These are phyloP conservation scores for Gynochthodes officinalis DNA, from an alignment of 257 asterid genomes.

Conservation along the genomic window DNA sequence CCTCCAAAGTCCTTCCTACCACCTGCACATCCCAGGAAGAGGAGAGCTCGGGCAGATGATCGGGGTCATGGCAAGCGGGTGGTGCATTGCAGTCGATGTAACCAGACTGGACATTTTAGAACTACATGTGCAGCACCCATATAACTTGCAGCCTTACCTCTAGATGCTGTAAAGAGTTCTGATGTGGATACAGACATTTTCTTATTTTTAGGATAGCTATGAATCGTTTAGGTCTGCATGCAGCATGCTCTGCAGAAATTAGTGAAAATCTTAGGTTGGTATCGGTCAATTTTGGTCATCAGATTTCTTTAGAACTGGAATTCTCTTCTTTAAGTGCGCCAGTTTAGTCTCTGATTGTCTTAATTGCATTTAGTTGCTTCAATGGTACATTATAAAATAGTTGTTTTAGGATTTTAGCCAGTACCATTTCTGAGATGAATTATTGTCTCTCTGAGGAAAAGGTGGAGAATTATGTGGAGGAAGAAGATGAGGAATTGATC, in stretches of 20 bases:
- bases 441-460: no score
- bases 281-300: no score
- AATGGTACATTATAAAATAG: not conserved
- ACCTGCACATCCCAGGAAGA: constrained; percentile 49
- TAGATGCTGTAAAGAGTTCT: constrained; percentile 24
- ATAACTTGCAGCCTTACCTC: constrained; percentile 20
- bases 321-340: no score
- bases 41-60: constrained; percentile 41
- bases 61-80: constrained; percentile 42
- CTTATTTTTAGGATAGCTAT: constrained; percentile 1
- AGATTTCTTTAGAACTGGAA: not conserved
- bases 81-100: constrained; percentile 75
- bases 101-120: constrained; percentile 76
- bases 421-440: not conserved
- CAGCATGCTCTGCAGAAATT: not conserved
- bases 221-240: not conserved
- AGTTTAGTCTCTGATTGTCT: not conserved
- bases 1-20: constrained; percentile 58
- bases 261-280: not conserved
- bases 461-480: no score
- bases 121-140: constrained; percentile 71
- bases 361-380: not conserved
- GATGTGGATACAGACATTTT: not conserved
- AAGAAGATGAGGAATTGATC: no score
- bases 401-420: not conserved